Base-by-base conservation (phyloP, 257 asterid genomes). In the Solanum chiquidenum region DNA sequence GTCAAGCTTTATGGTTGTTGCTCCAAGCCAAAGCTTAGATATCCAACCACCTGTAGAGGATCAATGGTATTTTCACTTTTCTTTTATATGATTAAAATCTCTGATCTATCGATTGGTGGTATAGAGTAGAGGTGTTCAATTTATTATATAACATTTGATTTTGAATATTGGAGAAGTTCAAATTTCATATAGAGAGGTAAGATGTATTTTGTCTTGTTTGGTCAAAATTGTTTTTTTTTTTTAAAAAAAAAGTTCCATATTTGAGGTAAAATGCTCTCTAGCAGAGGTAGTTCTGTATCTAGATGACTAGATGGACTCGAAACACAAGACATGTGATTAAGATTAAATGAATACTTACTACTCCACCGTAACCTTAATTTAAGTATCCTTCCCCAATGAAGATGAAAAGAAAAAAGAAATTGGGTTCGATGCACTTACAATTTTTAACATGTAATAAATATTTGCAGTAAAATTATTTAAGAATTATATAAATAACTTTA, bases 201-300 rank as follows among this genome's bases (percentile, higher is more conserved):
- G n/a, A 52, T 18, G 23, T 3, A 52, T 52, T 52, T 52, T 52
- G 62, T 0, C n/a, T 52, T 52, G n/a, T 52, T 52, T 52, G n/a
- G 10, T 52, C 29, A 29, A 29, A 29, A 29, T 29, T 29, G 29
- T 38, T 8, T 38, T 7, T 38, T 7, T 6, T 37, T 38, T 38
- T 8, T 2, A 1, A 1, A 29, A 29, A 29, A 33, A 2, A 34
- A 34, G 35, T 34, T 34, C 4, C 18, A 44, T 16, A 52, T 52
- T 52, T 18, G n/a, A 0, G 4, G 23, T 52, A 52, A 18, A 6
- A 52, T 0, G 0, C 2, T 14, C 9, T 18, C 9, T 29, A 29
- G 29, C 29, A 29, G 29, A 29, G 2, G 1, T 29, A 29, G 29
- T 29, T 29, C 29, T 29, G 29, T 29, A 29, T 29, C 29, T 29